Evolutionary conservation across 2,329 filamentous ascomycete genomes (phyloP).

Genomic region (Colletotrichum endophyticum): DNA sequence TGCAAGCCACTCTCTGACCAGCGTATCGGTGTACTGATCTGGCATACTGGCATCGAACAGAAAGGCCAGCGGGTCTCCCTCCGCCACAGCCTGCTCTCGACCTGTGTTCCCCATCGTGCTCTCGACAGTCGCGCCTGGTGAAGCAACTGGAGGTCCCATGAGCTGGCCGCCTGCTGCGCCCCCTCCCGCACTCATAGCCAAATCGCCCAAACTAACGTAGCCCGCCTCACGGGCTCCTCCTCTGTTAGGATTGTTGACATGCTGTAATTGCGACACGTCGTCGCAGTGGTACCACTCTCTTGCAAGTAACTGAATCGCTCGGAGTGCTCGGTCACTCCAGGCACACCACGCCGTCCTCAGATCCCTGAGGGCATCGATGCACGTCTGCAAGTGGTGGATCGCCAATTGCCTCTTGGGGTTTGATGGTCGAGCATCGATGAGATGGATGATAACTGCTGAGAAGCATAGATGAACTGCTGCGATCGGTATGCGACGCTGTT

Average conservation of each 20-base stretch:
- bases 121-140: background rate
- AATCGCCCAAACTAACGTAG: background rate
- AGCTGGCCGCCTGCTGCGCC: background rate
- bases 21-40: background rate
- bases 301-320: slow-evolving; percentile 15
- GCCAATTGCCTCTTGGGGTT: slow-evolving; percentile 13
- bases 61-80: background rate
- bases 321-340: slow-evolving; percentile 19
- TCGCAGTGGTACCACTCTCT: slow-evolving; percentile 23
- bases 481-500: slow-evolving; percentile 23
- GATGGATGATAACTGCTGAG: slow-evolving; percentile 20
- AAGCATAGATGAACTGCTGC: slow-evolving; percentile 25
- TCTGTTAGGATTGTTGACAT: background rate
- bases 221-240: background rate
- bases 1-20: background rate
- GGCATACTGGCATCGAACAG: background rate
- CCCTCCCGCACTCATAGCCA: background rate
- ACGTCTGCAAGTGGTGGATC: slow-evolving; percentile 14
- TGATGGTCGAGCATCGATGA: slow-evolving; percentile 22
- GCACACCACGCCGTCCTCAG: slow-evolving; percentile 19
- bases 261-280: slow-evolving; percentile 9
- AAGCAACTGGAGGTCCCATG: background rate
- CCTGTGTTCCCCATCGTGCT: background rate
- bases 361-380: slow-evolving; percentile 19
- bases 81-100: background rate